A percentile compares a stretch with the other conserved stretches of the same genome.
phyloP scores from a whole-genome alignment of 495 filamentous ascomycete genomes.

The Neurospora sp. region DNA sequence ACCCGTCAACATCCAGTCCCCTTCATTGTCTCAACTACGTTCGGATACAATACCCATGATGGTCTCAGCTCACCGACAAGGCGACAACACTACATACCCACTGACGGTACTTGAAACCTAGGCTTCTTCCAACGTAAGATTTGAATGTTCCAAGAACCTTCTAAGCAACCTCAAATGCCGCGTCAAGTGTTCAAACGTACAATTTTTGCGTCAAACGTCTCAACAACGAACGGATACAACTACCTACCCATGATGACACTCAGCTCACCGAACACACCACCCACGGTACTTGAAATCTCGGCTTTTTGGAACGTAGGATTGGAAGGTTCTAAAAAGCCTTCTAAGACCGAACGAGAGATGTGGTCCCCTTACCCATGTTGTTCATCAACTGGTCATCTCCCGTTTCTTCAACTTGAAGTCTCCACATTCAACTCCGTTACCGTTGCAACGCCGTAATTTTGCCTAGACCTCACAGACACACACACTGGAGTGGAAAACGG shows the following conservation, averaged over 20 bases:
- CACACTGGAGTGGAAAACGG: neutral
- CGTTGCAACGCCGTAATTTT: neutral
- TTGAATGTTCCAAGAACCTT: neutral
- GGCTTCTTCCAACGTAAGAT: neutral
- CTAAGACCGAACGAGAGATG: no score
- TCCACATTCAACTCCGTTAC: neutral
- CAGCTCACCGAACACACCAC: neutral
- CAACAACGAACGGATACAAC: neutral
- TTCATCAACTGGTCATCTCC: neutral
- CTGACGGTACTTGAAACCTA: neutral
- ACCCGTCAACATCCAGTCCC: neutral
- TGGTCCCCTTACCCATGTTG: neutral
- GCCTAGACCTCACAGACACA: neutral
- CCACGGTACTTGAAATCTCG: neutral
- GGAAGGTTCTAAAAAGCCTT: no score
- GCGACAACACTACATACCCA: neutral
- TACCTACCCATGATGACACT: neutral
- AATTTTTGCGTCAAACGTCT: neutral
- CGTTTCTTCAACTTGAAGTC: neutral
- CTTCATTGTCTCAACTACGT: neutral
- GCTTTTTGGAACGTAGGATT: neutral
- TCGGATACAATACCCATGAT: neutral
- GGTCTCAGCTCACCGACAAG: neutral
- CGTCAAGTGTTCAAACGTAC: neutral
- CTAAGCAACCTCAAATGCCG: neutral